phyloP scores from a whole-genome alignment of 495 filamentous ascomycete species.

The Aspergillus asperescens region DNA sequence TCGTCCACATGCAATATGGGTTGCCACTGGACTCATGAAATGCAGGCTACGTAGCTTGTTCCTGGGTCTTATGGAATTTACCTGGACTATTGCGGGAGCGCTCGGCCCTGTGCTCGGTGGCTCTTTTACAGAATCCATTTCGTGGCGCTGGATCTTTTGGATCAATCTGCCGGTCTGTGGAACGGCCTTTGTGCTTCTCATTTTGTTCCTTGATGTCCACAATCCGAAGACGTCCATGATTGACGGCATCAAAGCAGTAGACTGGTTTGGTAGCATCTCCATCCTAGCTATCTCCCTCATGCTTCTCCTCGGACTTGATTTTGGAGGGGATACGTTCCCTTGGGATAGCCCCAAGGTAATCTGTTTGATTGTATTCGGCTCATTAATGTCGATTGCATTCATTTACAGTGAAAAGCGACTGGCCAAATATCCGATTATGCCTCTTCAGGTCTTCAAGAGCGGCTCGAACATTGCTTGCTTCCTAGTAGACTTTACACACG shows the following conservation, averaged over 20 bases:
- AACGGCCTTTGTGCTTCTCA: slow-evolving; percentile 50
- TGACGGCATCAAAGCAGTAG: slow-evolving; percentile 68
- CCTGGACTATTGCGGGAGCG: slow-evolving; percentile 54
- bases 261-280: slow-evolving; percentile 66
- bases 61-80: slow-evolving; percentile 49
- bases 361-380: slow-evolving; percentile 70
- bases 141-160: slow-evolving; percentile 69
- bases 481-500: slow-evolving; percentile 48
- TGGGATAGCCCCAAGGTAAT: slow-evolving; percentile 73
- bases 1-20: not conserved
- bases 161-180: slow-evolving; percentile 64
- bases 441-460: slow-evolving; percentile 58
- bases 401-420: slow-evolving; percentile 62
- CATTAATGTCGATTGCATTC: slow-evolving; percentile 58
- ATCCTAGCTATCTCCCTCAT: slow-evolving; percentile 70
- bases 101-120: slow-evolving; percentile 67
- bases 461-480: slow-evolving; percentile 56
- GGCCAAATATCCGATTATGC: slow-evolving; percentile 73
- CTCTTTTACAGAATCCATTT: slow-evolving; percentile 54
- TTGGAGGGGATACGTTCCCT: slow-evolving; percentile 65
- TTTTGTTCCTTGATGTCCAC: slow-evolving; percentile 55
- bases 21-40: not conserved
- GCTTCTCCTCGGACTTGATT: slow-evolving; percentile 70
- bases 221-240: slow-evolving; percentile 51
- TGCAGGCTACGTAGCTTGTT: slow-evolving; percentile 46